Evolutionary conservation across 2,329 filamentous ascomycete species (phyloP).

Genomic region (Claviceps sp.): DNA sequence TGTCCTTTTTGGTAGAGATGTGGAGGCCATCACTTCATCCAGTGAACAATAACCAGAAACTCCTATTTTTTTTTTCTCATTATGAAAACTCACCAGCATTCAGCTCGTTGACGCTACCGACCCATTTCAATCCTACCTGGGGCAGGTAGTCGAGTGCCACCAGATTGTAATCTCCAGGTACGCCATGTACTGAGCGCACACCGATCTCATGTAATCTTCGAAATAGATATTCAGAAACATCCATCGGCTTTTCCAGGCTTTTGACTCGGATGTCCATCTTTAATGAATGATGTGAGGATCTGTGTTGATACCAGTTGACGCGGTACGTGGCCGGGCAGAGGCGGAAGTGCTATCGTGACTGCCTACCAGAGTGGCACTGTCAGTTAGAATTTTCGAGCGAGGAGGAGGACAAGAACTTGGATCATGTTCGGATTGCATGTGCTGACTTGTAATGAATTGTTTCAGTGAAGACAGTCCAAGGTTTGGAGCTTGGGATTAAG

Average conservation of each 20-base stretch:
- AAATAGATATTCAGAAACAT: conserved; percentile 57
- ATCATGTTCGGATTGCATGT: background rate
- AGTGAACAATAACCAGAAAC: background rate
- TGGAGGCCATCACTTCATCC: background rate
- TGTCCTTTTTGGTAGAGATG: background rate
- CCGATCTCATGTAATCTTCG: conserved; percentile 49
- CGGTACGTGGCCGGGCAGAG: background rate
- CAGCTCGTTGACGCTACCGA: conserved; percentile 58
- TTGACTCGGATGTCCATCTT: conserved; percentile 27
- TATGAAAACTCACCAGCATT: conserved; percentile 46
- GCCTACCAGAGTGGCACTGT: background rate
- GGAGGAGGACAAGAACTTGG: background rate
- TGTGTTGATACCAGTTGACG: background rate
- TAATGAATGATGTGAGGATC: background rate
- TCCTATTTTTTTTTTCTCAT: too few species aligned
- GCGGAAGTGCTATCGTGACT: background rate
- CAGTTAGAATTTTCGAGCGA: too few species aligned
- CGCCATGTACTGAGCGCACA: conserved; percentile 50
- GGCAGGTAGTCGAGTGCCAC: conserved; percentile 53
- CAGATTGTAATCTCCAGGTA: conserved; percentile 65
- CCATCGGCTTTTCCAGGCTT: conserved; percentile 34
- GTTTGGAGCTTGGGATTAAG: background rate
- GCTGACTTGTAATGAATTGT: too few species aligned
- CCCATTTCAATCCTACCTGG: conserved; percentile 46
- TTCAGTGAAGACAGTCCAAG: background rate